Evolutionary conservation across 2,329 filamentous ascomycete genomes (phyloP).

Genomic region (Sporothrix schenckii): DNA sequence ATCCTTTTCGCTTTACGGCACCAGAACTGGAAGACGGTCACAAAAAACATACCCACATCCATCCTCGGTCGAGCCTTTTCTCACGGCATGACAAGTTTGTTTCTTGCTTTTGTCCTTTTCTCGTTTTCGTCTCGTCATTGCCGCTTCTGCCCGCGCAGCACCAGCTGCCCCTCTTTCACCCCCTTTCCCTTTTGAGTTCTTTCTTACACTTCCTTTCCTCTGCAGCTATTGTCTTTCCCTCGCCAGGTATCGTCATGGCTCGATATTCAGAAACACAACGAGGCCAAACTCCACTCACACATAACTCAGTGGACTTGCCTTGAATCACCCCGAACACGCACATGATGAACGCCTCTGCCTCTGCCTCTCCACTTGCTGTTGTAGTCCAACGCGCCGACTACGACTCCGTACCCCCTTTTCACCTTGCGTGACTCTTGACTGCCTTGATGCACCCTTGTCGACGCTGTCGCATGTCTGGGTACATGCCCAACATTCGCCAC

Average conservation of each 20-base stretch:
- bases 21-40: neutral
- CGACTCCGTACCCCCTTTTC: neutral
- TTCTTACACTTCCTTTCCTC: neutral
- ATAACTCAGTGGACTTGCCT: neutral
- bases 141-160: neutral
- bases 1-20: neutral
- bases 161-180: slow-evolving; percentile 7
- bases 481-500: slow-evolving; percentile 3
- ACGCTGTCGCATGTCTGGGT: neutral
- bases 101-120: neutral
- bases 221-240: neutral
- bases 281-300: slow-evolving; percentile 29
- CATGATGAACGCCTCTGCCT: slow-evolving; percentile 22
- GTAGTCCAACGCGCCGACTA: neutral
- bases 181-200: neutral
- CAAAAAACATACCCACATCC: slow-evolving; percentile 6
- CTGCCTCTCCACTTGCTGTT: neutral
- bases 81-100: neutral
- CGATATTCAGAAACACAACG: neutral
- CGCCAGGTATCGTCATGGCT: slow-evolving; percentile 5
- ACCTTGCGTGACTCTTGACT: neutral
- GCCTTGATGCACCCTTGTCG: slow-evolving; percentile 11
- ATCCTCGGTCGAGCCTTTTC: slow-evolving; percentile 1
- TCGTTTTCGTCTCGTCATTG: neutral
- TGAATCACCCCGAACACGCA: slow-evolving; percentile 2